A percentile compares a stretch with the other conserved stretches of the same genome.
Evolutionary conservation across 2,329 filamentous ascomycete species (phyloP).

Genomic region (Dissoconium aciculare): DNA sequence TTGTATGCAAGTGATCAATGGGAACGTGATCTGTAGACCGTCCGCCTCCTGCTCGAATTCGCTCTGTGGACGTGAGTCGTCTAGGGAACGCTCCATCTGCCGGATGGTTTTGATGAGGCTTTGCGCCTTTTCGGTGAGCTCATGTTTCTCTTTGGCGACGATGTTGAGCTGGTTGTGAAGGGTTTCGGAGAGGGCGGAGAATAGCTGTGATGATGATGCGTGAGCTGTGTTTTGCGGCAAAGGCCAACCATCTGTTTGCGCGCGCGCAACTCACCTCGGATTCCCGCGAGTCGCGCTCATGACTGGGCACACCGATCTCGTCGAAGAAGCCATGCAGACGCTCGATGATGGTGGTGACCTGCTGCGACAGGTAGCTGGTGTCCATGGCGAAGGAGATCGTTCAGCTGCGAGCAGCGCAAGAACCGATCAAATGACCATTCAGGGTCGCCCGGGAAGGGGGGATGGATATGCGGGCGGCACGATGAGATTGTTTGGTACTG

Average conservation of each 20-base stretch:
- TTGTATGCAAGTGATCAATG: slow-evolving; percentile 65
- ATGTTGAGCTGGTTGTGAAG: slow-evolving; percentile 76
- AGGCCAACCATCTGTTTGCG: neutral
- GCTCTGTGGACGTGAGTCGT: slow-evolving; percentile 53
- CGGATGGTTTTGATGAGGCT: slow-evolving; percentile 70
- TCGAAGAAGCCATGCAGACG: slow-evolving; percentile 92
- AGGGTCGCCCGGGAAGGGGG: slow-evolving; percentile 6
- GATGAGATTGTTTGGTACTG: no score
- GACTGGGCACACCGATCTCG: slow-evolving; percentile 85
- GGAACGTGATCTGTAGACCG: slow-evolving; percentile 64
- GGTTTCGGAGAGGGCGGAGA: slow-evolving; percentile 78
- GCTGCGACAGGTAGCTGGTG: slow-evolving; percentile 80
- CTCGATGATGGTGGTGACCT: slow-evolving; percentile 85
- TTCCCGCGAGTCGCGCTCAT: slow-evolving; percentile 83
- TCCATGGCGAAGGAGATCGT: slow-evolving; percentile 52
- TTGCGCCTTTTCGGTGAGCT: slow-evolving; percentile 78
- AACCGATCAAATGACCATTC: slow-evolving; percentile 11
- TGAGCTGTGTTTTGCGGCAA: slow-evolving; percentile 1
- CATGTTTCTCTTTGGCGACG: slow-evolving; percentile 79
- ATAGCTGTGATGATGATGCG: slow-evolving; percentile 48
- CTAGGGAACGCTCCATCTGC: slow-evolving; percentile 85
- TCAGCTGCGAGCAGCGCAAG: slow-evolving; percentile 20
- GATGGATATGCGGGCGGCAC: no score
- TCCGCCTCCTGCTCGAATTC: slow-evolving; percentile 51
- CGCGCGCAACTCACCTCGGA: slow-evolving; percentile 51